Evolutionary conservation across 371 early-diverging fungal species (phyloP), one percentile per base, ranked within the genome.

Genomic region (Sporodiniella umbellata): DNA sequence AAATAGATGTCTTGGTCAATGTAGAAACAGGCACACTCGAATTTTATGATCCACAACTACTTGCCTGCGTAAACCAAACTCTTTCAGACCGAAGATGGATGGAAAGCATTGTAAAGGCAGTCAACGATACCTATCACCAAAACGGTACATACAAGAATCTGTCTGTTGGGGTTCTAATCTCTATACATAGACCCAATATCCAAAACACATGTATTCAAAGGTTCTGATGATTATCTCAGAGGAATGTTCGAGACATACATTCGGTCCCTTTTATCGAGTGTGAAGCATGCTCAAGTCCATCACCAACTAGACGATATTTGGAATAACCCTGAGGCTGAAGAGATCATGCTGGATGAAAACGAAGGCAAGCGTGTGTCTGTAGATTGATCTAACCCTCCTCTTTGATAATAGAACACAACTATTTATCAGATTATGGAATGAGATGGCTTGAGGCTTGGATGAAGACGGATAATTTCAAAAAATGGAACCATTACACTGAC

Each of bases 201-300:
- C 84, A 57, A 58, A 83, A 77, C 37, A 71, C 73, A 18, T 89
- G 83, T 48, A 74, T 78, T 14, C n/a, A n/a, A 35, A 25, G 92
- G 90, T 22, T 83, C 85, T n/a, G 90, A 92, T 47, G 89, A 89
- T 45, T 86, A 88, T 51, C 71, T 92, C 18, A 78, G 92, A 24
- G 73, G 84, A 10, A 78, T 84, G 33, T 89, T 92, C 54, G 91
- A 92, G 64, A 72, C 77, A 47, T 92, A 92, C 52, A 65, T 89
- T 5, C 53, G 84, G 31, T 78, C 87, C 0, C 51, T 90, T 14
- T 63, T 90, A 35, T 81, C 85, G 0, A 86, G 87, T 17, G 79
- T 86, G 33, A 85, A 85, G 46, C 72, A 81, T 56, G 79, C 82
- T 1, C 80, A 81, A 40, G 70, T 64, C 28, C 65, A 75, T 12